Conservation (phyloP, 768 basidiomycete genomes). For the Tephrocybe rancida region DNA sequence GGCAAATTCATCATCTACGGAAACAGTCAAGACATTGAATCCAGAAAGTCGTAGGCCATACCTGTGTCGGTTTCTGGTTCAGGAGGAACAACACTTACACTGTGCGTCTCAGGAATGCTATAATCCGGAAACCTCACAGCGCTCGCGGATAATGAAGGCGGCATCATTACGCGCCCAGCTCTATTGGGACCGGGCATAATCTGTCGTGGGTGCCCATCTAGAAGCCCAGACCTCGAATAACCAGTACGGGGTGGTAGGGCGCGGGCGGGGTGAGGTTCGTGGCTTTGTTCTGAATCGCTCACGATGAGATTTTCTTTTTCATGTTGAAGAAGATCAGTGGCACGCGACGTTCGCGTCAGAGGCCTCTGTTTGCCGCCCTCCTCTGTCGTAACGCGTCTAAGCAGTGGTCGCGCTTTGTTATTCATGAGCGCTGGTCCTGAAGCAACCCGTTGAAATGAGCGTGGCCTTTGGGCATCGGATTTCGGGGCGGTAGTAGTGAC, state of each 20-base stretch:
- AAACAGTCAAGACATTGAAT: constrained; percentile 1
- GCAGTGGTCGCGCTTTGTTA: constrained; percentile 34
- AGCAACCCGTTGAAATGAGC: constrained; percentile 67
- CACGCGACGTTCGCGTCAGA: constrained; percentile 14
- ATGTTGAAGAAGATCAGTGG: constrained; percentile 36
- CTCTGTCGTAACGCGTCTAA: constrained; percentile 46
- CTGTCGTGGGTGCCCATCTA: constrained; percentile 36
- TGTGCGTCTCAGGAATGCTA: constrained; percentile 29
- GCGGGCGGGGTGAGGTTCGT: constrained; percentile 31
- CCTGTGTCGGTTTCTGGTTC: constrained; percentile 44
- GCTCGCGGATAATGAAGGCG: constrained; percentile 23
- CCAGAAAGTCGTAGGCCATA: constrained; percentile 13
- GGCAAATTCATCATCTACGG: constrained; percentile 21
- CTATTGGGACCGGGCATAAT: constrained; percentile 47
- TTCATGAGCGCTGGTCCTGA: constrained; percentile 57
- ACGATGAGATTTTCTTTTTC: constrained; percentile 50
- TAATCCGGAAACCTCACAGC: constrained; percentile 13
- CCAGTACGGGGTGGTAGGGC: constrained; percentile 9
- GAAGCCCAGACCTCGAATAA: constrained; percentile 29
- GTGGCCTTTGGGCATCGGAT: constrained; percentile 32
- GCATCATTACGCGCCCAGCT: constrained; percentile 53
- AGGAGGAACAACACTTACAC: constrained; percentile 32
- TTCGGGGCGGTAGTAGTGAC: constrained; percentile 26
- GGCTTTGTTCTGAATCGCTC: constrained; percentile 36
- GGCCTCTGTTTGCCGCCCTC: constrained; percentile 28